phyloP scores from a whole-genome alignment of 352 stramenopile genomes.

The Thalassiosira mediterranea region DNA sequence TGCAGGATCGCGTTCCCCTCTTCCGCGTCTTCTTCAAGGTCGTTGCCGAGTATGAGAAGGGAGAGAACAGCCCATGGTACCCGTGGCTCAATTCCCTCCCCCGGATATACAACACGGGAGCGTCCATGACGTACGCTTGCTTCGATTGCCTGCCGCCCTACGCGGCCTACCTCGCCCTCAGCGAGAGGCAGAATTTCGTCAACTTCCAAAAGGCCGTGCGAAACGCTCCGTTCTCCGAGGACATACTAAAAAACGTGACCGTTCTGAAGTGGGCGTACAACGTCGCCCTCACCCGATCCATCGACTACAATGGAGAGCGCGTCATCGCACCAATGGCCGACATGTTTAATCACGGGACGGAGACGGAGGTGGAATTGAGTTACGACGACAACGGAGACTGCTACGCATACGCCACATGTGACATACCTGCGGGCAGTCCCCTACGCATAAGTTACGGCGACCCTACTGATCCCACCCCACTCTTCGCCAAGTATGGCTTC shows the following conservation, averaged over 20 bases:
- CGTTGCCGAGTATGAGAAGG: constrained; percentile 64
- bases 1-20: constrained; percentile 44
- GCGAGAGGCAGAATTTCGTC: constrained; percentile 52
- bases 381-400: constrained; percentile 42
- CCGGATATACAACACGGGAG: constrained; percentile 58
- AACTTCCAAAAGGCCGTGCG: constrained; percentile 61
- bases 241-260: constrained; percentile 37
- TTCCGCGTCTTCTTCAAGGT: constrained; percentile 70
- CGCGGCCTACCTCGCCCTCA: constrained; percentile 32
- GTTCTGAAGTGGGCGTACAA: constrained; percentile 58
- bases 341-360: constrained; percentile 60
- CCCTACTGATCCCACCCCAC: constrained; percentile 45
- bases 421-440: constrained; percentile 41
- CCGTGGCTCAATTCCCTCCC: constrained; percentile 69
- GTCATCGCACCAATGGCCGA: constrained; percentile 53
- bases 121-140: constrained; percentile 63
- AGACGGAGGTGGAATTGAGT: constrained; percentile 33
- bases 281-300: constrained; percentile 46
- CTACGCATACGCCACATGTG: background rate
- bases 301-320: constrained; percentile 17
- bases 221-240: constrained; percentile 37
- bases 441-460: constrained; percentile 36
- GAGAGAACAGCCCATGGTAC: constrained; percentile 55
- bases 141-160: constrained; percentile 67
- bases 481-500: constrained; percentile 60